phyloP scores from a whole-genome alignment of 2,329 filamentous ascomycete species.

The Hypoxylon sp. region DNA sequence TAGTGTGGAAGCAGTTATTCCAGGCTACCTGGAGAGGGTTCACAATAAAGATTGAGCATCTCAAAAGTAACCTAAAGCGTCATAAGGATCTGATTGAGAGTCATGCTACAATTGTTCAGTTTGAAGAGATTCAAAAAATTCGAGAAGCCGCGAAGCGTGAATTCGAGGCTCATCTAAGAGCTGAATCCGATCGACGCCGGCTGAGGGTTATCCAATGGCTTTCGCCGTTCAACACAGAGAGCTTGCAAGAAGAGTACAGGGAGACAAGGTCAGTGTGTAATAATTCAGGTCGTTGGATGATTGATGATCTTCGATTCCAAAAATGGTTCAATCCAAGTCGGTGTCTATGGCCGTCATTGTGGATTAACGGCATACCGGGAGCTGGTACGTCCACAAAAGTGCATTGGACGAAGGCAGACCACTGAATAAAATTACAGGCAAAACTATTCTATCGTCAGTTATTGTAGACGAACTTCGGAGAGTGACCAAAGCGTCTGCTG shows the following conservation, averaged over 20 bases:
- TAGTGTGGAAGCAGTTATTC: constrained; percentile 55
- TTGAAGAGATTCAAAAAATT: constrained; percentile 47
- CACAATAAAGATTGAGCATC: constrained; percentile 47
- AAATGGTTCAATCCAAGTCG: constrained; percentile 48
- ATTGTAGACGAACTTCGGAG: constrained; percentile 55
- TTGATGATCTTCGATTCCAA: constrained; percentile 46
- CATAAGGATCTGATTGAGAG: constrained; percentile 53
- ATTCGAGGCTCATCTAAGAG: constrained; percentile 41
- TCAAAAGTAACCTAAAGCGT: constrained; percentile 51
- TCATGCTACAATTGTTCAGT: constrained; percentile 51
- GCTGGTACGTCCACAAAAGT: constrained; percentile 52
- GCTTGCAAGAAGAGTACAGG: constrained; percentile 31
- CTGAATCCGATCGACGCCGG: constrained; percentile 38
- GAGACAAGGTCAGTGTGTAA: constrained; percentile 33
- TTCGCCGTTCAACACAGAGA: constrained; percentile 27
- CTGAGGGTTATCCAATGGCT: constrained; percentile 41
- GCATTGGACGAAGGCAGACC: no score
- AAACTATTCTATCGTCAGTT: constrained; percentile 56
- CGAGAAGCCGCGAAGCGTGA: constrained; percentile 36
- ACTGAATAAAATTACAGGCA: constrained; percentile 35
- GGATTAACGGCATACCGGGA: constrained; percentile 59
- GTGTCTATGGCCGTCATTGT: constrained; percentile 52
- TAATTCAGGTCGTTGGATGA: constrained; percentile 53
- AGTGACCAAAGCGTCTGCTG: constrained; percentile 39
- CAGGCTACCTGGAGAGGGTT: constrained; percentile 55